Evolutionary conservation across 305 asterid species (phyloP).

Genomic region (Andrographis paniculata): DNA sequence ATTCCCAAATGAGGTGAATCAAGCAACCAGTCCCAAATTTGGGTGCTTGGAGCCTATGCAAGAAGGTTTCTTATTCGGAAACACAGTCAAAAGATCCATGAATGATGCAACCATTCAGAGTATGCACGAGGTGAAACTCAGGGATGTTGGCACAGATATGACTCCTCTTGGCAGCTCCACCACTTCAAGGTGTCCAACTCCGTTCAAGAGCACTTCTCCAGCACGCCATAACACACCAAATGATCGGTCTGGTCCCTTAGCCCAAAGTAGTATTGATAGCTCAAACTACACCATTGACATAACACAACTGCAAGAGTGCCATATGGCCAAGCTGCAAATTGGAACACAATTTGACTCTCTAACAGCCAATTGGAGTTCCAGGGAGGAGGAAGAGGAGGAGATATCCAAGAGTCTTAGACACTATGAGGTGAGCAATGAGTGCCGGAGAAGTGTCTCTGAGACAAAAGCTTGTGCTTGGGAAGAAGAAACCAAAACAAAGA

Average conservation of each 20-base stretch:
- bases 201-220: conserved; percentile 67
- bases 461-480: conserved; percentile 55
- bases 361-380: conserved; percentile 75
- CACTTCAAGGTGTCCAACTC: conserved; percentile 92
- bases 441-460: conserved; percentile 53
- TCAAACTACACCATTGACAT: conserved; percentile 45
- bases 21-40: conserved; percentile 27
- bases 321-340: conserved; percentile 57
- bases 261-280: conserved; percentile 18
- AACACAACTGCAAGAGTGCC: conserved; percentile 55
- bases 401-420: conserved; percentile 93
- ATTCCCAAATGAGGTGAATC: conserved; percentile 47
- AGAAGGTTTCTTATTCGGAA: conserved; percentile 58
- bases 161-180: conserved; percentile 89
- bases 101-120: conserved; percentile 26
- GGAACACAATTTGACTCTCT: conserved; percentile 49
- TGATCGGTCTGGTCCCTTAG: conserved; percentile 70
- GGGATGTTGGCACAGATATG: conserved; percentile 95
- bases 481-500: conserved; percentile 71
- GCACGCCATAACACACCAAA: conserved; percentile 83
- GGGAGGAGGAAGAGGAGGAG: conserved; percentile 96
- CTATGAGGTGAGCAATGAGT: conserved; percentile 66
- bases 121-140: conserved; percentile 43
- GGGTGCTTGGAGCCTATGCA: conserved; percentile 55
- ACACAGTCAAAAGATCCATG: conserved; percentile 22